Evolutionary conservation across 2,329 filamentous ascomycete genomes (phyloP).

Genomic region (Metarhizium album): DNA sequence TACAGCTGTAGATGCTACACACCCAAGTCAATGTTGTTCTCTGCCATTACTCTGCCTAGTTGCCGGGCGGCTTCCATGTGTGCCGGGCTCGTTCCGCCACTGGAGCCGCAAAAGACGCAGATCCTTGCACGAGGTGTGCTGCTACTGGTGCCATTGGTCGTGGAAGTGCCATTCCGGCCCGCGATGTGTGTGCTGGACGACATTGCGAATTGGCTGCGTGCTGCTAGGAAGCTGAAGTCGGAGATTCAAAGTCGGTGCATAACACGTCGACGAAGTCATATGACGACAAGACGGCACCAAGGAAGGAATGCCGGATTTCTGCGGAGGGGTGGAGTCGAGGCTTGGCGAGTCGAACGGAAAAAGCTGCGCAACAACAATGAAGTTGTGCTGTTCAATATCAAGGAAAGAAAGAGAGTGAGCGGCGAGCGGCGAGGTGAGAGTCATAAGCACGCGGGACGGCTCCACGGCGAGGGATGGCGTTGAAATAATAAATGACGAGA

Average conservation of each 20-base stretch:
- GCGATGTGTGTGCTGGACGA: constrained; percentile 7
- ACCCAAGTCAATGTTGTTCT: constrained; percentile 67
- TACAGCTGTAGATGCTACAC: constrained; percentile 13
- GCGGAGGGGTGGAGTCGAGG: neutral
- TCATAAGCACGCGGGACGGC: neutral
- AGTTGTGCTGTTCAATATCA: neutral
- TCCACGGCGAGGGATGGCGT: neutral
- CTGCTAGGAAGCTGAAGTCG: neutral
- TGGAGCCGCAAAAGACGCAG: constrained; percentile 91
- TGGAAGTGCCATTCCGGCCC: constrained; percentile 14
- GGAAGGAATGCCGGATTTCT: neutral
- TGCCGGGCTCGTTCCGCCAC: constrained; percentile 57
- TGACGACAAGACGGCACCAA: too few species aligned
- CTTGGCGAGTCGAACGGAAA: neutral
- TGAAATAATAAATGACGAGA: neutral
- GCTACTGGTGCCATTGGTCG: constrained; percentile 11
- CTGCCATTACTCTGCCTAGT: constrained; percentile 64
- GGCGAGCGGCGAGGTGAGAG: neutral
- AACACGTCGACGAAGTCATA: too few species aligned
- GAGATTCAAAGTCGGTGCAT: too few species aligned
- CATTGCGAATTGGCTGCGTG: constrained; percentile 2
- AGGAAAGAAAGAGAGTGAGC: neutral
- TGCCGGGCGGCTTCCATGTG: constrained; percentile 70
- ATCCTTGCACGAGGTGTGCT: constrained; percentile 49
- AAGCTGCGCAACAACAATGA: neutral